Evolutionary conservation across 495 filamentous ascomycete species (phyloP).

Genomic region (Bacidia rubella): DNA sequence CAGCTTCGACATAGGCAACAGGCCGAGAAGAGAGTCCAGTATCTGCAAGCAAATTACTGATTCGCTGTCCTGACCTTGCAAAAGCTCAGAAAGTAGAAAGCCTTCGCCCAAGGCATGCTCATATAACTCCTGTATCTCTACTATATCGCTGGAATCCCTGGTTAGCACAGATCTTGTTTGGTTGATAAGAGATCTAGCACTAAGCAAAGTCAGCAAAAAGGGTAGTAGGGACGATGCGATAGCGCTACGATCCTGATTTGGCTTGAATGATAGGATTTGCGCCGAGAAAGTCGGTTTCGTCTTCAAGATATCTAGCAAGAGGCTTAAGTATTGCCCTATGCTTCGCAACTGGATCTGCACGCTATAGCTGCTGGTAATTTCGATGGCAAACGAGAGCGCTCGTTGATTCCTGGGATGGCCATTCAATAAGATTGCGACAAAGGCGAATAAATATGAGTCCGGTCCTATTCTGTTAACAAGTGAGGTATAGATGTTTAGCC

Average conservation of each 20-base stretch:
- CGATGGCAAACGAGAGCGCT: constrained; percentile 30
- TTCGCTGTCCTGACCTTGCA: constrained; percentile 46
- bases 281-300: constrained; percentile 55
- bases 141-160: constrained; percentile 33
- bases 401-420: constrained; percentile 42
- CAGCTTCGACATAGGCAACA: constrained; percentile 73
- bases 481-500: constrained; percentile 65
- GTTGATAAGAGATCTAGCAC: constrained; percentile 31
- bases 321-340: constrained; percentile 49
- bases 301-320: constrained; percentile 59
- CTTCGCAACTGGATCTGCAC: constrained; percentile 49
- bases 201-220: constrained; percentile 40
- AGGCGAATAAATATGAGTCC: constrained; percentile 63
- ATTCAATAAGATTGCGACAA: constrained; percentile 58
- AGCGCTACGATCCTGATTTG: constrained; percentile 44
- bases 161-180: constrained; percentile 25
- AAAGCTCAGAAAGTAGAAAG: constrained; percentile 44
- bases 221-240: constrained; percentile 49
- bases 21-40: constrained; percentile 57
- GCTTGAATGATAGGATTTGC: constrained; percentile 49
- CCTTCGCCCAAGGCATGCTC: constrained; percentile 56
- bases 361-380: constrained; percentile 35
- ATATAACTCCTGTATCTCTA: constrained; percentile 51
- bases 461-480: constrained; percentile 68
- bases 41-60: constrained; percentile 52